Conservation (phyloP, 169 alveolate species). For the Cyclospora cayetanensis region DNA sequence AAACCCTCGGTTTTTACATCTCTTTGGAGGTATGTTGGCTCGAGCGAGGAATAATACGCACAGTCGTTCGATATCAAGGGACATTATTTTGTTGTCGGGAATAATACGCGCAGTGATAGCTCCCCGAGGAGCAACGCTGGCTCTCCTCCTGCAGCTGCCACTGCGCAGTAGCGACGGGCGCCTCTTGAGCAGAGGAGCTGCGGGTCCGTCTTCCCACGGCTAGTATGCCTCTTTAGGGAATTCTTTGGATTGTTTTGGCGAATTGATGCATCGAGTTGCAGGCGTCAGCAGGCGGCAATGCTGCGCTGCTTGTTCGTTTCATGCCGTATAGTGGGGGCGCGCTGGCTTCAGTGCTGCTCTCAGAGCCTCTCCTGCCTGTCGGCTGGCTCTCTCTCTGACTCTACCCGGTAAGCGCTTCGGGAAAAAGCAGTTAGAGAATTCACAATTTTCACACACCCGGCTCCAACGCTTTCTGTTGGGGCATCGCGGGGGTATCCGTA, state of each 20-base stretch:
- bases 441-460: neutral
- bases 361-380: neutral
- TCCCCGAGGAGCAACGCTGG: too few species aligned
- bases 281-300: neutral
- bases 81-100: too few species aligned
- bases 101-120: too few species aligned
- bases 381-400: neutral
- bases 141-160: constrained; percentile 17
- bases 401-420: neutral
- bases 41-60: too few species aligned
- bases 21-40: too few species aligned
- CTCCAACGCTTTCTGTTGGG: too few species aligned
- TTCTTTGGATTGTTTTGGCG: neutral
- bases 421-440: neutral
- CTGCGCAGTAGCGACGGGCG: constrained; percentile 35
- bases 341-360: neutral
- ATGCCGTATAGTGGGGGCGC: too few species aligned
- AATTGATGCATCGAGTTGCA: neutral
- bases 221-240: neutral
- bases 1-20: too few species aligned
- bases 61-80: too few species aligned
- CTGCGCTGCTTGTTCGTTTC: constrained; percentile 27
- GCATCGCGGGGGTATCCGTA: too few species aligned
- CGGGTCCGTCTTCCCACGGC: neutral
- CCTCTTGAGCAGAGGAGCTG: neutral